These are phyloP conservation scores for Penicillium arizonense DNA, from an alignment of 495 filamentous ascomycete genomes.

Conservation along the genomic window DNA sequence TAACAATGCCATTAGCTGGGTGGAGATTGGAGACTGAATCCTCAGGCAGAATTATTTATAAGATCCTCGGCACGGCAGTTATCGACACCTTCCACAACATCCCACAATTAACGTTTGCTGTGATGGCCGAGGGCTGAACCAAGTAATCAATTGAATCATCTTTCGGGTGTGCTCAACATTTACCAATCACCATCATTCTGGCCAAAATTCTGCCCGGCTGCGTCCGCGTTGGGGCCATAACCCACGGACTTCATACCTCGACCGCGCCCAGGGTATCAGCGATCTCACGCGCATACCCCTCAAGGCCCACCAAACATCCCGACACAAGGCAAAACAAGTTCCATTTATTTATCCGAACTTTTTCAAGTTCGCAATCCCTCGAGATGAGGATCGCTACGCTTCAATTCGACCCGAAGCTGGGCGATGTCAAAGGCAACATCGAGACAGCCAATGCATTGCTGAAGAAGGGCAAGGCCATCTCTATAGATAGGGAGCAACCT, in stretches of 20 bases:
- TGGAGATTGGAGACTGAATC: too few relatives aligned
- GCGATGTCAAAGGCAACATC: slow-evolving; percentile 75
- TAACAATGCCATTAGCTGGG: too few relatives aligned
- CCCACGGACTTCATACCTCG: slow-evolving; percentile 1
- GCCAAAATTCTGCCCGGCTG: neutral
- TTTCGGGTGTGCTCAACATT: neutral
- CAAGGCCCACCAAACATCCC: neutral
- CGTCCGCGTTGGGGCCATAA: slow-evolving; percentile 9
- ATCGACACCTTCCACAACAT: too few relatives aligned
- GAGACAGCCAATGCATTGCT: slow-evolving; percentile 71
- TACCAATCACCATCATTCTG: slow-evolving; percentile 10
- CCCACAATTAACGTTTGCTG: too few relatives aligned
- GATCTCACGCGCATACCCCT: neutral
- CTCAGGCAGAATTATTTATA: too few relatives aligned
- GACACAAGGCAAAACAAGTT: neutral
- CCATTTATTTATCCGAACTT: neutral
- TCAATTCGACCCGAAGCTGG: slow-evolving; percentile 75
- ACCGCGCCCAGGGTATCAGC: neutral
- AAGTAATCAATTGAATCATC: neutral
- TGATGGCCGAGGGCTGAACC: too few relatives aligned
- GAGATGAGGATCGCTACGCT: slow-evolving; percentile 78
- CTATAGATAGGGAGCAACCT: neutral
- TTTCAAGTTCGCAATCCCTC: slow-evolving; percentile 17
- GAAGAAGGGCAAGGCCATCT: slow-evolving; percentile 31
- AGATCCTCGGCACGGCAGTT: too few relatives aligned